These are phyloP conservation scores for Coemansia sp. DNA, from an alignment of 192 early-diverging fungal genomes.

Conservation along the genomic window DNA sequence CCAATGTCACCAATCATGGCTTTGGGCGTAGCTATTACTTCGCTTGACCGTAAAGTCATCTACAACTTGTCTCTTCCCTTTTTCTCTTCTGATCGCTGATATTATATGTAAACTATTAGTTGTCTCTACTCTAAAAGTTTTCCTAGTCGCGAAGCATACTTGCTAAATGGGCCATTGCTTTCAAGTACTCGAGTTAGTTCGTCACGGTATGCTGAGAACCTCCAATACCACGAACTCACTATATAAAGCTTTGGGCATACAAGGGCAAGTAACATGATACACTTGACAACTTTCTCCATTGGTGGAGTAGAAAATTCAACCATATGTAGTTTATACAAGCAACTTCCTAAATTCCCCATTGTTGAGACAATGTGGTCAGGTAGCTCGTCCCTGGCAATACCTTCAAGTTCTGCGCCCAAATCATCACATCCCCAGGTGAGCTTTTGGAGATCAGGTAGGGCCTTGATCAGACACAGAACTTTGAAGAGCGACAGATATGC, in stretches of 20 bases:
- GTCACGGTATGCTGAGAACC: not conserved
- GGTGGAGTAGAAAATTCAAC: not conserved
- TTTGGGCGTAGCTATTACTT: conserved; percentile 87
- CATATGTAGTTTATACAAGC: not conserved
- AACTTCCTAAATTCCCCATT: too few species aligned
- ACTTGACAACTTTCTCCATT: not conserved
- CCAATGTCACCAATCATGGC: conserved; percentile 89
- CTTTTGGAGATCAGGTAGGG: not conserved
- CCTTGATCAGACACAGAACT: not conserved
- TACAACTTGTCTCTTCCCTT: conserved; percentile 45
- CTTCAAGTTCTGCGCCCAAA: not conserved
- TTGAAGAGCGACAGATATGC: not conserved
- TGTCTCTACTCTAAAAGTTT: not conserved
- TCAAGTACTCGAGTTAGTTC: not conserved
- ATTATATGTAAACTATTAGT: not conserved
- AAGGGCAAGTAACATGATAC: not conserved
- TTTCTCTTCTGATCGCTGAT: not conserved
- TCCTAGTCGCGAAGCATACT: not conserved
- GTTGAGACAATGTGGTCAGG: not conserved
- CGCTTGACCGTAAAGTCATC: conserved; percentile 88
- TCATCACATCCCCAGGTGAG: not conserved
- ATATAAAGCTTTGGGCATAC: not conserved
- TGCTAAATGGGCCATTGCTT: not conserved
- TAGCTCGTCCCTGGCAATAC: not conserved
- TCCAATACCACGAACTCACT: not conserved